Evolutionary conservation across 306 rosid genomes (phyloP).

Genomic region (Quercus dentata): DNA sequence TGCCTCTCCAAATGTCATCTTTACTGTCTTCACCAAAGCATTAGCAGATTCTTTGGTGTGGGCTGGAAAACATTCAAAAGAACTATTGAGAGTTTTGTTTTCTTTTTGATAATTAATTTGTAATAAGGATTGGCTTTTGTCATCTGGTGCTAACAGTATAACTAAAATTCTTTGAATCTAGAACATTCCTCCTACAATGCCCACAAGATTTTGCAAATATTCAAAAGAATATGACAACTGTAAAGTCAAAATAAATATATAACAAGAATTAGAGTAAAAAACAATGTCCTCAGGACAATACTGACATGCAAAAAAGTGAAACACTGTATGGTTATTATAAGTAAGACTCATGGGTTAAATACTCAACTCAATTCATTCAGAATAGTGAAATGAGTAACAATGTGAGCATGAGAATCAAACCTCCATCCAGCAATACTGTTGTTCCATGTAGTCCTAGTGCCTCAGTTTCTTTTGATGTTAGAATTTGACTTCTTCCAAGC

Average conservation of each 20-base stretch:
- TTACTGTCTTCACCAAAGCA: slow-evolving; percentile 62
- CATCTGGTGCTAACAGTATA: neutral
- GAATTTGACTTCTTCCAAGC: slow-evolving; percentile 82
- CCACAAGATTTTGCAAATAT: neutral
- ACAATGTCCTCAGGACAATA: neutral
- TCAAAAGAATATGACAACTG: neutral
- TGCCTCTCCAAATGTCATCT: slow-evolving; percentile 57
- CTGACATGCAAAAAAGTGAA: neutral
- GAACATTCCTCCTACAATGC: slow-evolving; percentile 16
- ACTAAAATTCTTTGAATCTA: neutral
- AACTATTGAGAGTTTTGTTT: slow-evolving; percentile 13
- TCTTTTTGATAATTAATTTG: too few relatives aligned
- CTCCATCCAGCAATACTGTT: too few relatives aligned
- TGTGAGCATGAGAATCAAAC: slow-evolving; percentile 8
- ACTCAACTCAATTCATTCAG: neutral
- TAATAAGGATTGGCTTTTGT: neutral
- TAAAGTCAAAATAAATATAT: neutral
- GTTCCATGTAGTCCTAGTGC: too few relatives aligned
- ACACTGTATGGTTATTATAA: neutral
- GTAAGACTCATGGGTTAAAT: neutral
- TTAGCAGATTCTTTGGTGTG: slow-evolving; percentile 91
- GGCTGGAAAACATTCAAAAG: slow-evolving; percentile 39
- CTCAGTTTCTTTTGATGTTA: too few relatives aligned
- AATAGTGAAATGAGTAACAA: slow-evolving; percentile 1
- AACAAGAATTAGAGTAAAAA: neutral